Evolutionary conservation across 768 basidiomycete species (phyloP).

Genomic region (Tylopilus sp.): DNA sequence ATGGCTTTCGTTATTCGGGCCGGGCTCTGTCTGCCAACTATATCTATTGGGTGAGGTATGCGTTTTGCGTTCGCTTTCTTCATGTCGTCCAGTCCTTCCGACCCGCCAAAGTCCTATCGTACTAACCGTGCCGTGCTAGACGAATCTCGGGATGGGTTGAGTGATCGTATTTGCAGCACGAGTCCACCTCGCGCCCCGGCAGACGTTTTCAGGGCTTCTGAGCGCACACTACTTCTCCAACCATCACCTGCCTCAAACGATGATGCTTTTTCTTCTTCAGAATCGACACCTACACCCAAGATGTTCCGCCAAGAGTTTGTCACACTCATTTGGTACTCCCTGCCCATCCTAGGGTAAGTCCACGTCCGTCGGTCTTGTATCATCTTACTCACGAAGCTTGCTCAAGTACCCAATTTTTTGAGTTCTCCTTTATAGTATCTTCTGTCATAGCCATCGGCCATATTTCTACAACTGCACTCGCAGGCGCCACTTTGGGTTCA

Average conservation of each 20-base stretch:
- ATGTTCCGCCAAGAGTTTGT: slow-evolving; percentile 56
- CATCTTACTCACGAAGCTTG: background rate
- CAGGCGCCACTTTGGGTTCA: slow-evolving; percentile 71
- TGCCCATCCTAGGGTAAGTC: slow-evolving; percentile 70
- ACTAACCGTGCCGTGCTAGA: too few relatives aligned
- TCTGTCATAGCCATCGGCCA: slow-evolving; percentile 90
- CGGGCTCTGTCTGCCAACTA: too few relatives aligned
- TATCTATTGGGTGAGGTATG: too few relatives aligned
- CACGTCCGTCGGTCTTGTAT: background rate
- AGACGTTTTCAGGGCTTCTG: slow-evolving; percentile 22
- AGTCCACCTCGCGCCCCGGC: background rate
- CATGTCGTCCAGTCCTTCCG: too few relatives aligned
- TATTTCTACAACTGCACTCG: slow-evolving; percentile 83
- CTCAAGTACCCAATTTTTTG: slow-evolving; percentile 69
- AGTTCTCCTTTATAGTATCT: slow-evolving; percentile 82
- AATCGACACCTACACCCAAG: slow-evolving; percentile 22
- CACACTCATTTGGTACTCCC: slow-evolving; percentile 58
- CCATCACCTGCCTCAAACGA: slow-evolving; percentile 38
- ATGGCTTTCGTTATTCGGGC: too few relatives aligned
- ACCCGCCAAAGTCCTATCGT: too few relatives aligned
- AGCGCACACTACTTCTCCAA: slow-evolving; percentile 56
- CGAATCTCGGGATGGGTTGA: slow-evolving; percentile 19
- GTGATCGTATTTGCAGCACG: slow-evolving; percentile 15
- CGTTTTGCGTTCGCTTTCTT: too few relatives aligned
- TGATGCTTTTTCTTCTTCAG: slow-evolving; percentile 9